phyloP scores from a whole-genome alignment of 441 rosid species.

The Adansonia rubrostipa region DNA sequence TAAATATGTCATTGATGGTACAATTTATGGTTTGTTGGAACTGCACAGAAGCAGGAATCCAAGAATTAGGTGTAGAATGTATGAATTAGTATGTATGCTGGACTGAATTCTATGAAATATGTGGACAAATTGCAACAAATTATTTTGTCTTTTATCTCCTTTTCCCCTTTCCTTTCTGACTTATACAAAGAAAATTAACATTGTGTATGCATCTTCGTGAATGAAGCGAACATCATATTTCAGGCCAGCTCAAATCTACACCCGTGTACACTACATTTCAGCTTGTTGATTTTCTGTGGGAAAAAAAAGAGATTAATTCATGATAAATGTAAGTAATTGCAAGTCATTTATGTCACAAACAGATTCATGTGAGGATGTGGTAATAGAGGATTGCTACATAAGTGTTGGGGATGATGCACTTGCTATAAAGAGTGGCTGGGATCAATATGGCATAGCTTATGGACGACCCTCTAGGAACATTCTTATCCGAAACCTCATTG shows the following conservation, averaged over 20 bases:
- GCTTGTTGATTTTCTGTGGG: constrained; percentile 10
- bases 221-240: not conserved
- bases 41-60: not conserved
- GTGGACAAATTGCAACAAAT: not conserved
- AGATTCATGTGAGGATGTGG: constrained; percentile 97
- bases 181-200: not conserved
- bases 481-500: constrained; percentile 77
- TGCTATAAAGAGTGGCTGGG: constrained; percentile 99
- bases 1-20: not conserved
- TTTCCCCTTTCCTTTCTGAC: not conserved
- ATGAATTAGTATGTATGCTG: not conserved
- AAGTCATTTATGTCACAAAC: constrained; percentile 24
- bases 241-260: not conserved
- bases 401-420: constrained; percentile 97
- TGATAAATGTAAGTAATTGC: not conserved
- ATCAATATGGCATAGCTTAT: constrained; percentile 92
- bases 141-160: not conserved
- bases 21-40: not conserved
- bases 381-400: constrained; percentile 93
- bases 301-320: not conserved
- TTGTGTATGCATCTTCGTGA: not conserved
- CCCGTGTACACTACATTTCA: not conserved
- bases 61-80: not conserved
- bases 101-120: constrained; percentile 3
- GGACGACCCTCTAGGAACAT: constrained; percentile 82